A percentile compares a stretch with the other conserved stretches of the same genome.
phyloP scores from a whole-genome alignment of 2,329 filamentous ascomycete genomes.

The Simplicillium aogashimaense region DNA sequence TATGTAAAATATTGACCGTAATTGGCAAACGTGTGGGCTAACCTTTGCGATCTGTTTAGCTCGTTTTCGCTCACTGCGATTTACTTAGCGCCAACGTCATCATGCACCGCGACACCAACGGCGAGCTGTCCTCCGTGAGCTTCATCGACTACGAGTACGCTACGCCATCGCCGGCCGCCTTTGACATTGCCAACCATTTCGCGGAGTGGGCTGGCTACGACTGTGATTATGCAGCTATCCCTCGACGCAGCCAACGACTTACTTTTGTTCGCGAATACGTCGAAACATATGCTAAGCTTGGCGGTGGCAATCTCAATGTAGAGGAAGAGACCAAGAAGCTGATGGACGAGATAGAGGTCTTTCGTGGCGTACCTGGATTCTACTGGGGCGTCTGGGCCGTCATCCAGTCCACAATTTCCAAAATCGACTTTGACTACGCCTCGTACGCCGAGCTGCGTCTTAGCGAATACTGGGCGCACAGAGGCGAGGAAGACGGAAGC shows the following conservation, averaged over 20 bases:
- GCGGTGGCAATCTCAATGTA: constrained; percentile 34
- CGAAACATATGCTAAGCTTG: constrained; percentile 54
- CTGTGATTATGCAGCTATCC: constrained; percentile 79
- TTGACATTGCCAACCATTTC: constrained; percentile 96
- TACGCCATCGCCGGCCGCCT: constrained; percentile 85
- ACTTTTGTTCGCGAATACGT: constrained; percentile 82
- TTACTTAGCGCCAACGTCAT: constrained; percentile 96
- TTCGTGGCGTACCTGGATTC: constrained; percentile 82
- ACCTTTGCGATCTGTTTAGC: constrained; percentile 28
- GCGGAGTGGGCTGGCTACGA: constrained; percentile 97
- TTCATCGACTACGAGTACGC: constrained; percentile 99
- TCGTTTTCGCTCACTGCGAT: constrained; percentile 93
- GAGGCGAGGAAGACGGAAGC: constrained; percentile 59
- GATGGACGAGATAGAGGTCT: constrained; percentile 73
- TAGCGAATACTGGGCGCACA: constrained; percentile 90
- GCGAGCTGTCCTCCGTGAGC: constrained; percentile 41
- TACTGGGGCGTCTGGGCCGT: constrained; percentile 90
- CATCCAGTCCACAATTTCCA: constrained; percentile 87
- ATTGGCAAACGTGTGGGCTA: constrained; percentile 1
- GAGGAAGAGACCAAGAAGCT: constrained; percentile 59
- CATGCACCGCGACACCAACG: constrained; percentile 42
- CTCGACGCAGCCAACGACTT: constrained; percentile 64
- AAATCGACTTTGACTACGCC: constrained; percentile 96
- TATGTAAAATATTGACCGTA: constrained; percentile 29
- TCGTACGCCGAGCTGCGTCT: constrained; percentile 79